A percentile compares a stretch with the other conserved stretches of the same genome.
phyloP scores from a whole-genome alignment of 768 basidiomycete genomes.

The Lyophyllum decastes region DNA sequence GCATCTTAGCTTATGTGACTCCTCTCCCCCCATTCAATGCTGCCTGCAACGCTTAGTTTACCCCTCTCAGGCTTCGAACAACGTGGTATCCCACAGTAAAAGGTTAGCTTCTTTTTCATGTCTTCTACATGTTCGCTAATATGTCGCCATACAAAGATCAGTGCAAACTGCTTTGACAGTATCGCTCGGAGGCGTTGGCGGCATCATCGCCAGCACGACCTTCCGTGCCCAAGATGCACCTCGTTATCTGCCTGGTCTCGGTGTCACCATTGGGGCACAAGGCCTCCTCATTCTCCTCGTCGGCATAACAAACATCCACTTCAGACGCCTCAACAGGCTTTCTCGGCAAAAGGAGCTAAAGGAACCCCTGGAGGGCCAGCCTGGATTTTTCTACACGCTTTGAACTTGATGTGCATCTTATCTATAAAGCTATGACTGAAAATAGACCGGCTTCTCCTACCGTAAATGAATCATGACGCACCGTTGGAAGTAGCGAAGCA shows the following conservation, averaged over 20 bases:
- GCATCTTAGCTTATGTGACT: slow-evolving; percentile 45
- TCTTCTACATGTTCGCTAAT: not conserved
- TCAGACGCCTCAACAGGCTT: slow-evolving; percentile 37
- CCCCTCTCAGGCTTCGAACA: slow-evolving; percentile 39
- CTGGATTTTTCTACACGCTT: slow-evolving; percentile 40
- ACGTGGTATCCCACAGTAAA: slow-evolving; percentile 51
- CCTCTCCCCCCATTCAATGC: not conserved
- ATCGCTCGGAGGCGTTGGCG: slow-evolving; percentile 42
- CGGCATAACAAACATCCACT: slow-evolving; percentile 33
- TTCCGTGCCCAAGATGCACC: slow-evolving; percentile 44
- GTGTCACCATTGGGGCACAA: slow-evolving; percentile 41
- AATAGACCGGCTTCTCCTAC: slow-evolving; percentile 1
- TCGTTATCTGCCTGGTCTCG: slow-evolving; percentile 45
- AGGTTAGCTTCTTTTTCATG: slow-evolving; percentile 21
- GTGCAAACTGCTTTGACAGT: slow-evolving; percentile 42
- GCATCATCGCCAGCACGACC: slow-evolving; percentile 42
- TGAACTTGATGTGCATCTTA: slow-evolving; percentile 17
- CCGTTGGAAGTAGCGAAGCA: not conserved
- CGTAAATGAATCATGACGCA: not conserved
- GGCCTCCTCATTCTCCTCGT: slow-evolving; percentile 36
- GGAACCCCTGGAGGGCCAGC: slow-evolving; percentile 34
- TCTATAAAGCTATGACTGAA: not conserved
- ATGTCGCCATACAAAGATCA: slow-evolving; percentile 19
- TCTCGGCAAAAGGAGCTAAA: slow-evolving; percentile 32
- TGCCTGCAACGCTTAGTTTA: not conserved